A percentile compares a stretch with the other conserved stretches of the same genome.
These are phyloP conservation scores for Phytophthora colocasiae DNA, from an alignment of 352 stramenopile species.

Conservation along the genomic window DNA sequence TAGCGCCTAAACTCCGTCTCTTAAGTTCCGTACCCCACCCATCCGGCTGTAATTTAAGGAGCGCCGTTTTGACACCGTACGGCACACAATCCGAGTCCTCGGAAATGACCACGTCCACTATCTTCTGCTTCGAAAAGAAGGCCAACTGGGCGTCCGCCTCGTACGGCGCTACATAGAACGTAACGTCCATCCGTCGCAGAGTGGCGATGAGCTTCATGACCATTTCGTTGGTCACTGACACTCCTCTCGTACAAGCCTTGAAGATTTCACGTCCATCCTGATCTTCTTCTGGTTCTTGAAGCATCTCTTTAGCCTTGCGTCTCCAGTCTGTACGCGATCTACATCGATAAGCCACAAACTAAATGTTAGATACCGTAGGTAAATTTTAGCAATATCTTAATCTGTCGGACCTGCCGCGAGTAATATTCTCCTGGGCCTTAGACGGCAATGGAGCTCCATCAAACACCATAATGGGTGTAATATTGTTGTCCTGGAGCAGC, in stretches of 20 bases:
- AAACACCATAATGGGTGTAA: constrained; percentile 94
- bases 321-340: constrained; percentile 53
- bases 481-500: constrained; percentile 79
- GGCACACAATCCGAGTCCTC: constrained; percentile 97
- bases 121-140: constrained; percentile 86
- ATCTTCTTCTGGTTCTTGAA: constrained; percentile 29
- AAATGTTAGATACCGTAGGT: constrained; percentile 5
- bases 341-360: neutral
- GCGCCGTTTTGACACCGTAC: constrained; percentile 91
- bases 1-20: constrained; percentile 75
- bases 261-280: constrained; percentile 31
- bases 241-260: constrained; percentile 52
- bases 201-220: constrained; percentile 68
- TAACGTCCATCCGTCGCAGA: constrained; percentile 74
- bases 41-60: constrained; percentile 95
- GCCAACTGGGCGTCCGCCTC: constrained; percentile 98
- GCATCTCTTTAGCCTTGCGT: constrained; percentile 44
- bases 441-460: constrained; percentile 92
- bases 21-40: constrained; percentile 91
- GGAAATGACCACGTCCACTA: constrained; percentile 96
- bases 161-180: constrained; percentile 97
- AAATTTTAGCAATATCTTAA: constrained; percentile 6
- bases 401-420: constrained; percentile 48
- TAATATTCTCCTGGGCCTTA: constrained; percentile 76
- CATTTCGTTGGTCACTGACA: constrained; percentile 82